A percentile compares a stretch with the other conserved stretches of the same genome.
phyloP scores from a whole-genome alignment of 2,329 filamentous ascomycete genomes.

The Capronia coronata region DNA sequence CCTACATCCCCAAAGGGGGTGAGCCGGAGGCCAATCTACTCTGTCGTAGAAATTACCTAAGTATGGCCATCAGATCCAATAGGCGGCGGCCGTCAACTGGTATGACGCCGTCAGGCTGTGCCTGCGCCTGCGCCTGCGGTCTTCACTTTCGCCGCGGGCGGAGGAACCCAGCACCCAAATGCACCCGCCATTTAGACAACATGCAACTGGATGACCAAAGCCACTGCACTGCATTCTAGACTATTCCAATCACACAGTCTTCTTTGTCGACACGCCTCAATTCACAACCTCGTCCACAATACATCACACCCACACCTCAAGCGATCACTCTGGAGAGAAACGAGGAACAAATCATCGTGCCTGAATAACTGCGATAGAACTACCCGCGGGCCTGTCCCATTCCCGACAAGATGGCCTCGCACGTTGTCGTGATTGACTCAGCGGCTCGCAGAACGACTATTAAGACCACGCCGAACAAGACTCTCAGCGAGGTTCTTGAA shows the following conservation, averaged over 20 bases:
- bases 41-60: background rate
- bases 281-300: background rate
- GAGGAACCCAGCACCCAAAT: slow-evolving; percentile 2
- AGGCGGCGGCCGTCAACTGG: slow-evolving; percentile 3
- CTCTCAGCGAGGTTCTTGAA: slow-evolving; percentile 75
- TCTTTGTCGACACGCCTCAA: background rate
- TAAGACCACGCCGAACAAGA: slow-evolving; percentile 75
- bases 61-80: slow-evolving; percentile 11
- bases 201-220: slow-evolving; percentile 13
- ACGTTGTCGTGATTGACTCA: slow-evolving; percentile 80
- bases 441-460: slow-evolving; percentile 70
- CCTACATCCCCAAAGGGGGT: too few relatives aligned
- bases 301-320: background rate
- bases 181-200: background rate
- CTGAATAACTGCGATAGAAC: background rate
- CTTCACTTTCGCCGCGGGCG: background rate
- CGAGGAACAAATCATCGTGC: slow-evolving; percentile 12
- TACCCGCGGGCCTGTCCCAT: background rate
- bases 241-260: slow-evolving; percentile 11
- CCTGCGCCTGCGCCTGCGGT: background rate
- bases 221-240: slow-evolving; percentile 29
- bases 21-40: too few relatives aligned
- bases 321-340: too few relatives aligned
- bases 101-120: slow-evolving; percentile 19
- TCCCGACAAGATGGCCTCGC: slow-evolving; percentile 65